A percentile compares a stretch with the other conserved stretches of the same genome.
Conservation (phyloP, 768 basidiomycete species). For the Tulasnella sp. region DNA sequence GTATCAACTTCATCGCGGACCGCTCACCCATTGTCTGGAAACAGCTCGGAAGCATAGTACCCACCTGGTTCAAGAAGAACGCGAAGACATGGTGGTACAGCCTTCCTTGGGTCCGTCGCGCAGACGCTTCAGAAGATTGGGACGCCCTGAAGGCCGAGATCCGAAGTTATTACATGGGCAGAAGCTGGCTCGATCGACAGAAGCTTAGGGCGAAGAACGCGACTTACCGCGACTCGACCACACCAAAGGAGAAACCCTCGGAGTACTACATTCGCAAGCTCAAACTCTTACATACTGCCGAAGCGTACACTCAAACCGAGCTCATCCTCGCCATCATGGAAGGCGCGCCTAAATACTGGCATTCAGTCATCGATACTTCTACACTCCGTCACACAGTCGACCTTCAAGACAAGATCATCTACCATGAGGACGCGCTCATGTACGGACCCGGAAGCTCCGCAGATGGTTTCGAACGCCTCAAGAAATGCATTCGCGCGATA, state of each 20-base stretch:
- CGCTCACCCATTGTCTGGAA: slow-evolving; percentile 33
- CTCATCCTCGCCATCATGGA: slow-evolving; percentile 42
- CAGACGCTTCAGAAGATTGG: slow-evolving; percentile 37
- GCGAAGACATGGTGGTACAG: slow-evolving; percentile 41
- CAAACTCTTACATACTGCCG: not conserved
- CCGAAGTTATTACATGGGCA: too few relatives aligned
- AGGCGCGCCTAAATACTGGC: slow-evolving; percentile 29
- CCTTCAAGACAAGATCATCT: slow-evolving; percentile 7
- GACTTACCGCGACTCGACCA: slow-evolving; percentile 36
- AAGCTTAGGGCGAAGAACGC: slow-evolving; percentile 36
- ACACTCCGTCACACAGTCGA: not conserved
- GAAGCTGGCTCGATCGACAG: slow-evolving; percentile 39
- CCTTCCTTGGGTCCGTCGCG: slow-evolving; percentile 27
- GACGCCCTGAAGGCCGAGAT: slow-evolving; percentile 33
- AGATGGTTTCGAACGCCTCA: not conserved
- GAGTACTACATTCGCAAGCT: too few relatives aligned
- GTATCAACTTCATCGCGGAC: slow-evolving; percentile 36
- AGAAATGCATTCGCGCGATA: not conserved
- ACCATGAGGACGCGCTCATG: not conserved
- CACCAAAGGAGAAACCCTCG: slow-evolving; percentile 20
- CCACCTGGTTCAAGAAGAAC: slow-evolving; percentile 33
- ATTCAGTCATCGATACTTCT: slow-evolving; percentile 20
- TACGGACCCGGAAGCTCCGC: too few relatives aligned
- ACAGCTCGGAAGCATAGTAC: slow-evolving; percentile 39
- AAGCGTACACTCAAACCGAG: slow-evolving; percentile 36